Base-by-base conservation (phyloP, 805 yeast species). In the Starmerella powellii region DNA sequence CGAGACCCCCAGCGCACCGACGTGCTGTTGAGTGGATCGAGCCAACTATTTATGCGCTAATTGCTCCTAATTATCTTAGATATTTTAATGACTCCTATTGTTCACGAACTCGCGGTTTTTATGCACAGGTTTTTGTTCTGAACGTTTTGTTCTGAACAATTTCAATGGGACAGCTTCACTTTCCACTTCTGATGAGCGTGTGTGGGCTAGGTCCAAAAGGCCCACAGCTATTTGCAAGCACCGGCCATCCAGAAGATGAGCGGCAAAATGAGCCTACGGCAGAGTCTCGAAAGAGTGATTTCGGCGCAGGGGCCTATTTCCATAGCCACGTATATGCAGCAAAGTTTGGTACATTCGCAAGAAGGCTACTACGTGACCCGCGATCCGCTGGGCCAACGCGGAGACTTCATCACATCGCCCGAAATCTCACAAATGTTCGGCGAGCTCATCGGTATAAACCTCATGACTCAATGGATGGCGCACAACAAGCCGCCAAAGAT, bases 381-480 rank as follows among this genome's bases (percentile, higher is more conserved):
- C 47, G 78, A 83, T 51, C 94, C 94, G 2, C 63, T 84, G 28
- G 83, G 80, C 26, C 43, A 58, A 2, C 57, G 61, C 6, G 93
- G 94, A 4, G 94, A 84, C 59, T 84, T 84, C 58, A 69, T 78
- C 39, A 84, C 94, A 0, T 78, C 88, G 0, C 94, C 94, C 0
- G 94, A 84, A 59, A 81, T 84, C 38, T 79, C 88, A 6, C 83
- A 82, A 31, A 78, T 83, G 63, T 84, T 83, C 64, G 94, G 94
- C 17, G 94, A 84, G 57, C 72, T 81, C 64, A 68, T 81, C 45
- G 94, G 91, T 0, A 62, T 84, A 4, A 84, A 93, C 84, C 15
- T 62, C 11, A 42, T 62, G 15, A 55, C 66, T 2, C 61, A 65
- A 29, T 81, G 86, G 82, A 46, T 70, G 27, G 56, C 64, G 1